These are phyloP conservation scores for Tetrahymena borealis DNA, from an alignment of 73 alveolate genomes.

Conservation along the genomic window DNA sequence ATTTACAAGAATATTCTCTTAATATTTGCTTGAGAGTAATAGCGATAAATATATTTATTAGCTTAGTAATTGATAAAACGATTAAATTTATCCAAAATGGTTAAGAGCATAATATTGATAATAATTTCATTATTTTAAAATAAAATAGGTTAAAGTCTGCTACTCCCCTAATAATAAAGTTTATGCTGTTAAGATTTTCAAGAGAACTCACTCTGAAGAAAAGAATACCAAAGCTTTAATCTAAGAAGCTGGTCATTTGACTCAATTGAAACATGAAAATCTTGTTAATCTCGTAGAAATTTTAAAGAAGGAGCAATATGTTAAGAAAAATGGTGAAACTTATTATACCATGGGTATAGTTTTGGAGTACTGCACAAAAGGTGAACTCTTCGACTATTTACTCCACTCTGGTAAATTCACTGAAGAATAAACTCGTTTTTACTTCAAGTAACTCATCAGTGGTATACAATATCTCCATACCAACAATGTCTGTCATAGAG, in stretches of 20 bases:
- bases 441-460: background rate
- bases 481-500: constrained; percentile 70
- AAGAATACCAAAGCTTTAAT: background rate
- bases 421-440: background rate
- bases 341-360: background rate
- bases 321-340: background rate
- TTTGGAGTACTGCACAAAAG: background rate
- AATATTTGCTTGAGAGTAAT: too few relatives aligned
- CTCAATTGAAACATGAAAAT: background rate
- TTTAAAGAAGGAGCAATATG: background rate
- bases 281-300: background rate
- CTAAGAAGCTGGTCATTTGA: background rate
- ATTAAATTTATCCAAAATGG: too few relatives aligned
- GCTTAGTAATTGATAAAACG: too few relatives aligned
- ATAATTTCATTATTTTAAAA: background rate
- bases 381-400: background rate
- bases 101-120: too few relatives aligned
- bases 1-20: too few relatives aligned
- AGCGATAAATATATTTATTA: too few relatives aligned
- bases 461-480: constrained; percentile 69
- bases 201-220: background rate
- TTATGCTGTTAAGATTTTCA: background rate
- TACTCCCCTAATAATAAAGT: background rate
- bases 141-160: background rate
- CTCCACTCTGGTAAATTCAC: background rate